Base-by-base conservation (phyloP, 1,139 yeast species). In the Lizanozyma gosingica region DNA sequence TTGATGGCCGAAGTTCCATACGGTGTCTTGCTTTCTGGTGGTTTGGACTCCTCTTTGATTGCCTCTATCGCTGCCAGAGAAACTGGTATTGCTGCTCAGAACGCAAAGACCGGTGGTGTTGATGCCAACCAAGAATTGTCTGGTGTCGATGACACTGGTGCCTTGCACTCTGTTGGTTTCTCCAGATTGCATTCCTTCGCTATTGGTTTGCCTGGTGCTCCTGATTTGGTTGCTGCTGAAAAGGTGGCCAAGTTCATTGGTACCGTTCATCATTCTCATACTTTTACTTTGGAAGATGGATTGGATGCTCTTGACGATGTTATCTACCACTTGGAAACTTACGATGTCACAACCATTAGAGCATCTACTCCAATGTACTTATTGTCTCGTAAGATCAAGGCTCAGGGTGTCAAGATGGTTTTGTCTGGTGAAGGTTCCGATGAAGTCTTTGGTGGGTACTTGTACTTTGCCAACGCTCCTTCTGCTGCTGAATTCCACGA, bases 291-390 rank as follows among this genome's bases (percentile, higher is more conserved):
- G 51, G 85, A 92, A 61, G 98, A 92, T 60, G 99, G 98, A 60
- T 73, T 92, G 53, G 98, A 92, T 62, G 94, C 98, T 9, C 76
- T 92, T 53, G 76, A 83, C 53, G 99, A 92, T 61, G 98, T 92
- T 46, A 92, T 92, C 54, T 80, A 80, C 66, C 97, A 92, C 65
- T 76, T 92, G 63, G 99, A 92, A 71, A 94, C 99, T 34, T 92
- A 83, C 59, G 99, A 92, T 63, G 99, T 92, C 51, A 92, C 99
- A 52, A 92, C 99, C 42, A 90, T 92, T 59, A 82, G 99, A 67
- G 99, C 99, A 33, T 90, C 97, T 14, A 92, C 98, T 37, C 99
- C 99, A 53, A 92, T 92, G 99, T 92, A 90, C 73, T 71, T 92
- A 57, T 73, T 92, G 53, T 84, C 95, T 16, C 79, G 99, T 65